Base-by-base conservation (phyloP, 441 rosid genomes). In the Viola pubescens region DNA sequence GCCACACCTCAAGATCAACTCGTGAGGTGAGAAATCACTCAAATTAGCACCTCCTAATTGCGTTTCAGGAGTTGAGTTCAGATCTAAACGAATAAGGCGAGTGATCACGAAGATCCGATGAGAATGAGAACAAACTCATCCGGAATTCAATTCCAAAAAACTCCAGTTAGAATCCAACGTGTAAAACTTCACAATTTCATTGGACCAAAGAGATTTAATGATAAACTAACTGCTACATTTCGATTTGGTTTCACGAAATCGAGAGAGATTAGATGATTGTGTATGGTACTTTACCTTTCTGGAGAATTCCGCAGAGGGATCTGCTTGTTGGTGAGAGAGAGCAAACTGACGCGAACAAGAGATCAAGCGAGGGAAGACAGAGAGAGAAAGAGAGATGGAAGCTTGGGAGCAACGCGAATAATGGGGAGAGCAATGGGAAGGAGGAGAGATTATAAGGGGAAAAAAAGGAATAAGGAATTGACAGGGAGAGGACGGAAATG, bases 301-400 rank as follows among this genome's bases (percentile, higher is more conserved):
- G 51, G 42, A 75, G 63, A 64, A 61, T 61, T 47, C 54, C 63
- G 14, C 56, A 42, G 73, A 70, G 70, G 70, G 80, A 79, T 75
- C 72, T 39, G 58, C 19, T 14, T 13, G 26, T 9, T 6, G 46
- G 46, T 9, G 46, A 43, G 62, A 54, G 39, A 43, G 47, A 14
- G 3, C n/a, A 11, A 43, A 43, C 46, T 3, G 1, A 9, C 40
- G 19, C 40, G 3, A 60, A 3, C 14, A 5, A 16, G 7, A 3
- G 16, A 34, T 43, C 8, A 43, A 43, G 10, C 46, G 10, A 43
- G 46, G 46, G 46, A 43, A 43, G 40, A 14, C 10, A 3, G 11
- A 37, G 43, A 5, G 54, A 7, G n/a, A 45, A 9, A 0, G 4
- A 19, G 10, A 19, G 68, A 13, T 19, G 10, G 48, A 40, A 65